Percentiles rank a stretch among this genome's conserved stretches.
These are phyloP conservation scores for Elaeagnus macrophylla DNA, from an alignment of 306 rosid species.

Conservation along the genomic window DNA sequence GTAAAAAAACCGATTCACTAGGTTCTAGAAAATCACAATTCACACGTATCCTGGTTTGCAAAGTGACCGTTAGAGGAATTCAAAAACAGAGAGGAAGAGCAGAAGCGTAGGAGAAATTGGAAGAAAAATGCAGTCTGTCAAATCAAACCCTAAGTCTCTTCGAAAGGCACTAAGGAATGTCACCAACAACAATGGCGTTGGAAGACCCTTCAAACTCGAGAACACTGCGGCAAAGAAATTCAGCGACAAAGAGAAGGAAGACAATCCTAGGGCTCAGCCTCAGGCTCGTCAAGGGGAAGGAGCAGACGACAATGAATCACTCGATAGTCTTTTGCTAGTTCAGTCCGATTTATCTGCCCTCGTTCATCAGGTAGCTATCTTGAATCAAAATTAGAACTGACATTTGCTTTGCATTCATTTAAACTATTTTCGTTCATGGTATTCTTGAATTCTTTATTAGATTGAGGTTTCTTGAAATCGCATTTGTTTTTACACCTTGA, in stretches of 20 bases:
- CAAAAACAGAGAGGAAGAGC: slow-evolving; percentile 12
- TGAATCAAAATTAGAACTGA: not conserved
- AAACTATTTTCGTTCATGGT: no score
- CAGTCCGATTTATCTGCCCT: slow-evolving; percentile 58
- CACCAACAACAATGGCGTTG: slow-evolving; percentile 24
- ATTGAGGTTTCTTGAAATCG: no score
- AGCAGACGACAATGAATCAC: slow-evolving; percentile 16
- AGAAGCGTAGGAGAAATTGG: slow-evolving; percentile 15
- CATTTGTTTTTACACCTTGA: no score
- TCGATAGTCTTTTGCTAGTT: slow-evolving; percentile 46
- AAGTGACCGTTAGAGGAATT: no score
- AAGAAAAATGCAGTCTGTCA: no score
- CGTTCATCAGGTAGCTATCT: slow-evolving; percentile 41
- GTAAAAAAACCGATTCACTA: no score
- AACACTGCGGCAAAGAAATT: slow-evolving; percentile 15
- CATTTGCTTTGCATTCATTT: not conserved
- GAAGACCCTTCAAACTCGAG: slow-evolving; percentile 17
- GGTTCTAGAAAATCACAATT: no score
- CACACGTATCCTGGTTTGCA: no score
- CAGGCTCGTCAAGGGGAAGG: not conserved
- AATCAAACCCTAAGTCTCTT: slow-evolving; percentile 22
- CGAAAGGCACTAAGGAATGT: slow-evolving; percentile 37
- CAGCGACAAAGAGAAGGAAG: slow-evolving; percentile 10
- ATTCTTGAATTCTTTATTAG: no score
- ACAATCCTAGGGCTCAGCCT: slow-evolving; percentile 1